Percentiles rank a stretch among this genome's conserved stretches.
These are phyloP conservation scores for Zygosaccharomyces bisporus DNA, from an alignment of 805 yeast genomes.

Conservation along the genomic window DNA sequence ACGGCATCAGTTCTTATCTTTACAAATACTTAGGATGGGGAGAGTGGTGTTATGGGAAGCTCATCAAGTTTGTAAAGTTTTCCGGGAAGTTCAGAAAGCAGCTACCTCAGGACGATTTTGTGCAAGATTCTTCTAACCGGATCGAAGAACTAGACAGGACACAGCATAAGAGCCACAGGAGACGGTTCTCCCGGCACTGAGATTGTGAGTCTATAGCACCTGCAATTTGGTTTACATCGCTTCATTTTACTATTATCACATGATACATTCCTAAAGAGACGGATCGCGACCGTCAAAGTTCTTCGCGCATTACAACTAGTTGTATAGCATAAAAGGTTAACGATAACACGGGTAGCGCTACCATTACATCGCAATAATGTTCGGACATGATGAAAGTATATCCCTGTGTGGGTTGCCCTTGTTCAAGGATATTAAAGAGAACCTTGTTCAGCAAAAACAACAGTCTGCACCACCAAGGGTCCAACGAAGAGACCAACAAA, in stretches of 20 bases:
- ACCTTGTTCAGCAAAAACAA: constrained; percentile 11
- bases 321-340: neutral
- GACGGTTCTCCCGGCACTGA: neutral
- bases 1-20: constrained; percentile 45
- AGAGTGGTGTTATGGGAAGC: constrained; percentile 51
- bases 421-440: constrained; percentile 22
- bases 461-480: constrained; percentile 3
- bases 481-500: neutral
- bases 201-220: neutral
- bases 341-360: neutral
- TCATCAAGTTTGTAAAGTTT: constrained; percentile 43
- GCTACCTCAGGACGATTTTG: constrained; percentile 24
- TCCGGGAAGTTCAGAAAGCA: constrained; percentile 47
- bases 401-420: constrained; percentile 19
- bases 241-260: neutral
- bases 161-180: constrained; percentile 1
- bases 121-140: constrained; percentile 23
- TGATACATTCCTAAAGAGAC: neutral
- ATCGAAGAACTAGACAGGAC: constrained; percentile 26
- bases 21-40: constrained; percentile 56
- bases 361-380: neutral
- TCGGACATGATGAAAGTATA: neutral
- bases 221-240: neutral
- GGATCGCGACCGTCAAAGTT: neutral
- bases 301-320: neutral